Evolutionary conservation across 768 basidiomycete genomes (phyloP).

Genomic region (Trametes sanguinea): DNA sequence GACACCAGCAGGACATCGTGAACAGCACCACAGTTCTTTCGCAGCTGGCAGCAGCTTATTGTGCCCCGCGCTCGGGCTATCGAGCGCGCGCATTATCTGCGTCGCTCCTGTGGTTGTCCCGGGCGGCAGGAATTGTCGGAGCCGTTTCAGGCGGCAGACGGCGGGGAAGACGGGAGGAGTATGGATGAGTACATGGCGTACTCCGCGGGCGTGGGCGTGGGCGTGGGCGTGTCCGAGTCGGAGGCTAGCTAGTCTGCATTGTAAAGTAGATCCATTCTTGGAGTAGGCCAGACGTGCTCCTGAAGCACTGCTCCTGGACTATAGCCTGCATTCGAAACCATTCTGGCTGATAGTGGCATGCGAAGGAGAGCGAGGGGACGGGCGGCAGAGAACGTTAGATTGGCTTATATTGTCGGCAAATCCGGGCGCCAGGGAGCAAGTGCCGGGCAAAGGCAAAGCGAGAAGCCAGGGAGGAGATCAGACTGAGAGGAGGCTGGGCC

Average conservation of each 20-base stretch:
- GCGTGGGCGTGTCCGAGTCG: background rate
- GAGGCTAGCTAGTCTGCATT: constrained; percentile 12
- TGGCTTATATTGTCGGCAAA: constrained; percentile 23
- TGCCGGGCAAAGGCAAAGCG: constrained; percentile 3
- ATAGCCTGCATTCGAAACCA: constrained; percentile 5
- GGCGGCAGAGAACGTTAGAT: background rate
- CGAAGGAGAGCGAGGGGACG: background rate
- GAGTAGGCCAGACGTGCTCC: constrained; percentile 1
- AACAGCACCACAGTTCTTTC: constrained; percentile 2
- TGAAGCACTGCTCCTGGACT: constrained; percentile 11
- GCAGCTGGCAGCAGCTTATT: background rate
- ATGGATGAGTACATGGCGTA: background rate
- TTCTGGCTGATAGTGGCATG: background rate
- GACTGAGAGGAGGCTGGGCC: background rate
- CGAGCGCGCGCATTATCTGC: background rate
- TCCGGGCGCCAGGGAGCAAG: constrained; percentile 23
- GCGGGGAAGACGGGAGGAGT: constrained; percentile 5
- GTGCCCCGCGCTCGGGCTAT: background rate
- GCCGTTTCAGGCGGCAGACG: constrained; percentile 9
- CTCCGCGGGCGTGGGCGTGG: background rate
- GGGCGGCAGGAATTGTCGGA: constrained; percentile 3
- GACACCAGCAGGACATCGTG: background rate
- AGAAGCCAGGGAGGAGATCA: too few species aligned
- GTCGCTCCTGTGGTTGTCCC: background rate
- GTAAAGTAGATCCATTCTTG: constrained; percentile 7